A percentile compares a stretch with the other conserved stretches of the same genome.
These are phyloP conservation scores for Hymenoscyphus fraxineus DNA, from an alignment of 2,329 filamentous ascomycete species.

Conservation along the genomic window DNA sequence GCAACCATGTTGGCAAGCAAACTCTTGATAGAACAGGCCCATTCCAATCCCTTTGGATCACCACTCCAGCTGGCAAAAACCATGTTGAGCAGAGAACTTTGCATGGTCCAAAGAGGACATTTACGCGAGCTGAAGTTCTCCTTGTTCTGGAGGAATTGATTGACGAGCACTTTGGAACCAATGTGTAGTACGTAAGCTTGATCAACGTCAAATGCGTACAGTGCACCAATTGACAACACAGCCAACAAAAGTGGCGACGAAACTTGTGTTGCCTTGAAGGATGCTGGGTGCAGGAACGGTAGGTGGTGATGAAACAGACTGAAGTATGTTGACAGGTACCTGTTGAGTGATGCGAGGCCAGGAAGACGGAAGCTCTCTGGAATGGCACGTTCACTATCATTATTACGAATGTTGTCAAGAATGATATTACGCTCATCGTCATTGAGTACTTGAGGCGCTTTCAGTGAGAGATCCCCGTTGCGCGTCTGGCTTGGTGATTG, in stretches of 20 bases:
- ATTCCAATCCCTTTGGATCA: constrained; percentile 94
- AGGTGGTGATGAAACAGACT: constrained; percentile 95
- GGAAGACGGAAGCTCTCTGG: constrained; percentile 89
- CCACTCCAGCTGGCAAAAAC: constrained; percentile 99
- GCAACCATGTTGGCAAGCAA: constrained; percentile 97
- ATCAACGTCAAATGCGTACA: constrained; percentile 96
- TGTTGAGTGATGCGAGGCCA: constrained; percentile 74
- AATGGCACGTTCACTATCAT: constrained; percentile 77
- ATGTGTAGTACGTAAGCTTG: constrained; percentile 97
- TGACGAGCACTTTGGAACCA: constrained; percentile 93
- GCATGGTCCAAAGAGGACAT: constrained; percentile 97
- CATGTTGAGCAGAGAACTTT: constrained; percentile 96
- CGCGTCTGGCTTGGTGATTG: constrained; percentile 69
- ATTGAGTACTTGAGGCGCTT: constrained; percentile 73
- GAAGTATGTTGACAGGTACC: constrained; percentile 94
- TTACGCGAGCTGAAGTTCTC: constrained; percentile 98
- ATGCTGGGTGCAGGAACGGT: constrained; percentile 89
- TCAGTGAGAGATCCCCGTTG: constrained; percentile 63
- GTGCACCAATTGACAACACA: constrained; percentile 88
- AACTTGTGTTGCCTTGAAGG: constrained; percentile 76
- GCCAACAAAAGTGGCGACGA: constrained; percentile 82
- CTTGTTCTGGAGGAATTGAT: constrained; percentile 96
- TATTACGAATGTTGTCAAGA: constrained; percentile 77
- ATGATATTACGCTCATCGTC: constrained; percentile 85
- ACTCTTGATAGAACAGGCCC: constrained; percentile 99